Conservation (phyloP, 306 rosid genomes). For the Gastrolobium villosum region DNA sequence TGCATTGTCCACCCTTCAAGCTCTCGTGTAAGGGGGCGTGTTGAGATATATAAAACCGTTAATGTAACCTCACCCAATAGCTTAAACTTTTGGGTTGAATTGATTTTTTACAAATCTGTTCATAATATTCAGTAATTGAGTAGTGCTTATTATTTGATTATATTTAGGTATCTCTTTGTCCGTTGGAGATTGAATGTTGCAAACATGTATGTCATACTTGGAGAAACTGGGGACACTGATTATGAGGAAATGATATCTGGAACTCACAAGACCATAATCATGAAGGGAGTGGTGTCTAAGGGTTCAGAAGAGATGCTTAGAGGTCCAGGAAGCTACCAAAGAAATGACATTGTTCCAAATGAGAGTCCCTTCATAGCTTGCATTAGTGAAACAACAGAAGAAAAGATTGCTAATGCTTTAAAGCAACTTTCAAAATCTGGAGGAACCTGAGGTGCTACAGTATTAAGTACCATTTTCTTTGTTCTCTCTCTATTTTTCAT, state of each 20-base stretch:
- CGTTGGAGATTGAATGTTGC: constrained; percentile 89
- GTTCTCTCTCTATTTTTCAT: neutral
- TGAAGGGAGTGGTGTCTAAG: constrained; percentile 71
- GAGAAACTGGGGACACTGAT: constrained; percentile 90
- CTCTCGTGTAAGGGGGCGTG: too few species aligned
- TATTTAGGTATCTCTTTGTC: constrained; percentile 81
- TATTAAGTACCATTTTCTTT: constrained; percentile 15
- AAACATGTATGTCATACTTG: constrained; percentile 85
- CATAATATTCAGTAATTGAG: neutral
- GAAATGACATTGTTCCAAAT: constrained; percentile 73
- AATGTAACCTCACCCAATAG: too few species aligned
- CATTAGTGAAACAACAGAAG: constrained; percentile 44
- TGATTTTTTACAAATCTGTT: too few species aligned
- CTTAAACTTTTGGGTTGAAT: too few species aligned
- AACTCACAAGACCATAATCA: constrained; percentile 78
- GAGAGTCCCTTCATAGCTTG: constrained; percentile 64
- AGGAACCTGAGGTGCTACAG: constrained; percentile 37
- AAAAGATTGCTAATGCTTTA: constrained; percentile 47
- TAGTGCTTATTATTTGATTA: neutral
- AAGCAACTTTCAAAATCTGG: constrained; percentile 49
- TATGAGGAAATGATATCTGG: constrained; percentile 90
- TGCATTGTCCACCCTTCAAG: too few species aligned
- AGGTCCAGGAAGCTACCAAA: constrained; percentile 80
- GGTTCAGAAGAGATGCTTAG: constrained; percentile 66
- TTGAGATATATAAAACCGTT: too few species aligned